phyloP scores from a whole-genome alignment of 2,329 filamentous ascomycete genomes.

The Aureobasidium sp. region DNA sequence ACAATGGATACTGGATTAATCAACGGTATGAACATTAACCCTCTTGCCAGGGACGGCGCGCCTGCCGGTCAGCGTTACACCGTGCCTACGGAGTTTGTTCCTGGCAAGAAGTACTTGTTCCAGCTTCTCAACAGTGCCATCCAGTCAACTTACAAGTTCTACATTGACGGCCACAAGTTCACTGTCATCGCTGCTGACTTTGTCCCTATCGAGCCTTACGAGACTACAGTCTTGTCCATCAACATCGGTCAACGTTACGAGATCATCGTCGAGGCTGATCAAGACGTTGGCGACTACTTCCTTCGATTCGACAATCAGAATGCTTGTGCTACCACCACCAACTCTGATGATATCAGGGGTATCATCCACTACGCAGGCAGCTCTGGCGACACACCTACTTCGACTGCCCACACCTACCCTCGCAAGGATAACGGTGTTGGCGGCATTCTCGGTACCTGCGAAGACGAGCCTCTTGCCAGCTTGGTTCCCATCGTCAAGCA shows the following conservation, averaged over 20 bases:
- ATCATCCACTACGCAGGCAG: slow-evolving; percentile 30
- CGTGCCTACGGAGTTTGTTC: slow-evolving; percentile 19
- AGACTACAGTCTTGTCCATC: slow-evolving; percentile 29
- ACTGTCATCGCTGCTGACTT: slow-evolving; percentile 34
- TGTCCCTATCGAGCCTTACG: slow-evolving; percentile 30
- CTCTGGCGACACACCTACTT: slow-evolving; percentile 22
- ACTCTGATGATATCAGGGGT: slow-evolving; percentile 24
- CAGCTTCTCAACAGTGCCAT: slow-evolving; percentile 30
- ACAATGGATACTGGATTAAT: slow-evolving; percentile 36
- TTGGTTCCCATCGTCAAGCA: slow-evolving; percentile 25
- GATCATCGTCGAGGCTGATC: slow-evolving; percentile 25
- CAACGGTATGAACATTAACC: slow-evolving; percentile 37
- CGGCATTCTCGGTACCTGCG: slow-evolving; percentile 19
- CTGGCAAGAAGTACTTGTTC: slow-evolving; percentile 25
- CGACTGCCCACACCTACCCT: slow-evolving; percentile 26
- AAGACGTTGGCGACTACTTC: slow-evolving; percentile 24
- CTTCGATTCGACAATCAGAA: slow-evolving; percentile 32
- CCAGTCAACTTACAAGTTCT: slow-evolving; percentile 36
- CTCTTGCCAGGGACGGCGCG: slow-evolving; percentile 16
- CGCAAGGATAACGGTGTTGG: slow-evolving; percentile 17
- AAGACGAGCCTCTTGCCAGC: slow-evolving; percentile 28
- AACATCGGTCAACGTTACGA: slow-evolving; percentile 31
- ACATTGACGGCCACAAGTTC: slow-evolving; percentile 34
- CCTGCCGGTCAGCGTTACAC: slow-evolving; percentile 25
- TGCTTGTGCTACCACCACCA: slow-evolving; percentile 30